Evolutionary conservation across 208 protist species (phyloP), one percentile per base, ranked within the genome.

Genomic region (Acanthamoeba castellanii): DNA sequence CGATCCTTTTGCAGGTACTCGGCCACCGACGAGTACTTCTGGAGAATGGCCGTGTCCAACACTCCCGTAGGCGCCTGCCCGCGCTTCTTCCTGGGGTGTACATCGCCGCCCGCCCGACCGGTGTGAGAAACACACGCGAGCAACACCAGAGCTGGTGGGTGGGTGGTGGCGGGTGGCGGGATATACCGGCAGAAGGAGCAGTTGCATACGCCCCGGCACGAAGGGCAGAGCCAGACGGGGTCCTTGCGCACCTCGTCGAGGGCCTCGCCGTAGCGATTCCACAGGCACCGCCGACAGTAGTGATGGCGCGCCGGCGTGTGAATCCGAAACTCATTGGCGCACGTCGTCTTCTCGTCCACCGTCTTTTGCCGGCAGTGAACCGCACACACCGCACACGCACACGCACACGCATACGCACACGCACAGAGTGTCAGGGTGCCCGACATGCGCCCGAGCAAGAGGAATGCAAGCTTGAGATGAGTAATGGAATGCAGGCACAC

Each of bases 151-250:
- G 2, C 5, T 82, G 20, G 11, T 9, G 47, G 32, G 16, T 66
- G 16, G 27, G 14, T 34, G 11, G 57, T 34, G 9, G 85, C 5
- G 32, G 84, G 32, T 20, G 30, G 59, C 16, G 34, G 5, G 30
- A 55, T 30, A 3, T 42, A 92, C 85, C 85, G 30, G 59, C 85
- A 92, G 37, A 92, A 92, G 25, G 85, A 92, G 85, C 85, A 92
- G 59, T 92, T 92, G 85, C 85, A 92, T 6, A 92, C 27, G 85
- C 85, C 85, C 18, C 85, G 85, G 37, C 85, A 92, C 22, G 32
- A 32, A 27, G 85, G 85, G 34, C 85, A 92, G 37, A 92, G 18
- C 85, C 85, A 92, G 5, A 16, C n/a, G 32, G 85, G 59, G 61
- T 68, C 85, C 45, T 68, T 76, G 85, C 64, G 34, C 22, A 92